These are phyloP conservation scores for Boletus fagicola DNA, from an alignment of 768 basidiomycete species.

Conservation along the genomic window DNA sequence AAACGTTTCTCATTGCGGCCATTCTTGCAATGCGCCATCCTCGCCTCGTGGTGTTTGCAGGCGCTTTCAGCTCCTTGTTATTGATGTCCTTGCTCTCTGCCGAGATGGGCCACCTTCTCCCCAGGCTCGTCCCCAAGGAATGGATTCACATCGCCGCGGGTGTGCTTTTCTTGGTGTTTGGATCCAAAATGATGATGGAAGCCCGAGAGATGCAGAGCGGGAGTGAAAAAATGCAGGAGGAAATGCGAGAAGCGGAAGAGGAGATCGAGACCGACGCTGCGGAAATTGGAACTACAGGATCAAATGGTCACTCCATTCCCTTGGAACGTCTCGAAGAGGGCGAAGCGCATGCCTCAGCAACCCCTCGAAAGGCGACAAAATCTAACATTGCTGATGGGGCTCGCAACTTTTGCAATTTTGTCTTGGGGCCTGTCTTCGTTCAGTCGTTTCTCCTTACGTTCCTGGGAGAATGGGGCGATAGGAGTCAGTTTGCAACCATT, in stretches of 20 bases:
- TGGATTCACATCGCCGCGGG: slow-evolving; percentile 76
- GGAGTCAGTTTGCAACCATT: slow-evolving; percentile 96
- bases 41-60: slow-evolving; percentile 79
- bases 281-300: slow-evolving; percentile 32
- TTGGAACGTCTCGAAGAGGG: slow-evolving; percentile 80
- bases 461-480: slow-evolving; percentile 98
- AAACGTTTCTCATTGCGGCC: slow-evolving; percentile 86
- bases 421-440: slow-evolving; percentile 91
- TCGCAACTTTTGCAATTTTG: slow-evolving; percentile 77
- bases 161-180: slow-evolving; percentile 86
- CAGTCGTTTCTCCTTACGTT: slow-evolving; percentile 95
- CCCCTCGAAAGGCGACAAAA: slow-evolving; percentile 17
- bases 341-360: slow-evolving; percentile 20
- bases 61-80: slow-evolving; percentile 83
- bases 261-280: slow-evolving; percentile 86
- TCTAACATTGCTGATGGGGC: slow-evolving; percentile 53
- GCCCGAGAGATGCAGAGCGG: slow-evolving; percentile 76
- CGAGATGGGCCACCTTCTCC: slow-evolving; percentile 87
- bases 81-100: slow-evolving; percentile 95
- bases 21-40: slow-evolving; percentile 93
- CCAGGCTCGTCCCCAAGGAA: slow-evolving; percentile 68
- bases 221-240: slow-evolving; percentile 82
- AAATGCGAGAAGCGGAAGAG: slow-evolving; percentile 94
- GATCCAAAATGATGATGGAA: slow-evolving; percentile 85
- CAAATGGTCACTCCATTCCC: slow-evolving; percentile 49